Conservation (phyloP, 495 filamentous ascomycete species). For the Aspergillus coremiiformis region DNA sequence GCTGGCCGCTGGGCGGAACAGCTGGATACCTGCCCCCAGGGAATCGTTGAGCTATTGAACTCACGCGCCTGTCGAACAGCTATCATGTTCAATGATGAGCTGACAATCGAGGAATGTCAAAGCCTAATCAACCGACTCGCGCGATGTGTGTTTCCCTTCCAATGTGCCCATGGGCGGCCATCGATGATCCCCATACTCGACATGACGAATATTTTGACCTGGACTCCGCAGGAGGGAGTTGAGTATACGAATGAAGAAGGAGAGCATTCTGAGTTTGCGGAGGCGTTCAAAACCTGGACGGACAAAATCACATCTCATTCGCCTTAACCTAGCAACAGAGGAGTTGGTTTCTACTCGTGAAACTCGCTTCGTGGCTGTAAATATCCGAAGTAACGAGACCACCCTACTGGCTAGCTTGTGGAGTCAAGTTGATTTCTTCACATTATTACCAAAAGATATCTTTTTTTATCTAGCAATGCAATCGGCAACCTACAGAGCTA, state of each 20-base stretch:
- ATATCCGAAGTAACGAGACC: too few relatives aligned
- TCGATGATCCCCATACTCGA: constrained; percentile 69
- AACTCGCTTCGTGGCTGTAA: too few relatives aligned
- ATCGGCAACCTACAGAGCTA: too few relatives aligned
- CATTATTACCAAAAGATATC: too few relatives aligned
- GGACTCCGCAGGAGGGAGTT: not conserved
- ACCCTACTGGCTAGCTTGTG: too few relatives aligned
- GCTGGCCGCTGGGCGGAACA: constrained; percentile 45
- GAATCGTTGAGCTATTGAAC: constrained; percentile 81
- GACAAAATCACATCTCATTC: not conserved
- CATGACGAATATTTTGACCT: constrained; percentile 20
- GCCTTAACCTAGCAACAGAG: not conserved
- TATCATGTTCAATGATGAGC: constrained; percentile 92
- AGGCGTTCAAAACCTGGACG: constrained; percentile 17
- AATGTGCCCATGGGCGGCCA: constrained; percentile 83
- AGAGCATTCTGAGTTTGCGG: constrained; percentile 6
- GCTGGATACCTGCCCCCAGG: constrained; percentile 61
- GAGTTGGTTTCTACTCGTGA: too few relatives aligned
- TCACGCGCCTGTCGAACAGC: constrained; percentile 84
- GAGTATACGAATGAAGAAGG: not conserved
- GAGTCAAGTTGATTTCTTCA: too few relatives aligned
- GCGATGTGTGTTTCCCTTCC: constrained; percentile 76
- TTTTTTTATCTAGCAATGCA: too few relatives aligned
- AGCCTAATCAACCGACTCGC: constrained; percentile 55
- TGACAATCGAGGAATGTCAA: constrained; percentile 59